Conservation (phyloP, 805 yeast genomes). For the Myxozyma vanderwaltii region DNA sequence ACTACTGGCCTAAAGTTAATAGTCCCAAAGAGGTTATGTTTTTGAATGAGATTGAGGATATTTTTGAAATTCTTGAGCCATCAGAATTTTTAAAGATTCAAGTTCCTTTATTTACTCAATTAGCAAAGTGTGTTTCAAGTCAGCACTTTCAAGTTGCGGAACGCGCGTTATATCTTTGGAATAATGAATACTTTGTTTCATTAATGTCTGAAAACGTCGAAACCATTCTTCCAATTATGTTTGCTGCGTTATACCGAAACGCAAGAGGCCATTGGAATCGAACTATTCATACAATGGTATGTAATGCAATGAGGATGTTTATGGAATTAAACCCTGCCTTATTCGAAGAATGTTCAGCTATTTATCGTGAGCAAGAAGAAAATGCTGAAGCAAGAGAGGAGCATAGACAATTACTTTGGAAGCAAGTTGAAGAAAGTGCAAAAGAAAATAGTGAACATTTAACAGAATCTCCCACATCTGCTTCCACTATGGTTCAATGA, state of each 20-base stretch:
- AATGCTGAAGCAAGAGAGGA: constrained; percentile 47
- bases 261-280: constrained; percentile 88
- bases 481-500: background rate
- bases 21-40: constrained; percentile 96
- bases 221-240: constrained; percentile 86
- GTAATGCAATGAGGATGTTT: constrained; percentile 85
- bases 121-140: constrained; percentile 89
- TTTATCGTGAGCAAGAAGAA: constrained; percentile 24
- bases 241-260: constrained; percentile 84
- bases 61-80: constrained; percentile 94
- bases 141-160: constrained; percentile 98
- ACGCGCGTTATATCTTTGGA: constrained; percentile 91
- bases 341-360: constrained; percentile 91
- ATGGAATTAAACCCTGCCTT: constrained; percentile 89
- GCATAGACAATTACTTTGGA: constrained; percentile 61
- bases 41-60: constrained; percentile 92
- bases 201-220: constrained; percentile 86
- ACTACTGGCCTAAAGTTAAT: constrained; percentile 96
- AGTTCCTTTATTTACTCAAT: constrained; percentile 89
- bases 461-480: background rate
- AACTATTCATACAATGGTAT: constrained; percentile 87
- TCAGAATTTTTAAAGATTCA: constrained; percentile 87
- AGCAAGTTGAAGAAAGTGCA: constrained; percentile 59
- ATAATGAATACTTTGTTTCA: constrained; percentile 88
- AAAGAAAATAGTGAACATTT: constrained; percentile 18